Evolutionary conservation across 495 filamentous ascomycete genomes (phyloP).

Genomic region (Hypoxylon intermedium): DNA sequence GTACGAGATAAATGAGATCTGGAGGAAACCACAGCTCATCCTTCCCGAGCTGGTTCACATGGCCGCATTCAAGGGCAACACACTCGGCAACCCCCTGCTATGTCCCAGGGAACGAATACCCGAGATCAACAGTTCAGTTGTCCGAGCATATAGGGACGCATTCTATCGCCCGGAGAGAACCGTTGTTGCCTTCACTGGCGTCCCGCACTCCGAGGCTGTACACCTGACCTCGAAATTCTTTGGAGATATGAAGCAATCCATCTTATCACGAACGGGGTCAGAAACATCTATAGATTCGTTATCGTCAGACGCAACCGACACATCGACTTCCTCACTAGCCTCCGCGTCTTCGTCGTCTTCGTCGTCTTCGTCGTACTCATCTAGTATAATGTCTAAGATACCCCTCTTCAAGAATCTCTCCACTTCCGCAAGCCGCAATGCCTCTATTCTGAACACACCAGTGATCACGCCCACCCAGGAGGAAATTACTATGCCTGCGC

Average conservation of each 20-base stretch:
- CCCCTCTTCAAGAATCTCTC: conserved; percentile 94
- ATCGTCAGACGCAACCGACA: conserved; percentile 52
- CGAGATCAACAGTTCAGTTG: conserved; percentile 74
- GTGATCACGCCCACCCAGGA: conserved; percentile 54
- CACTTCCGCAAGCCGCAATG: conserved; percentile 67
- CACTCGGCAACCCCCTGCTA: conserved; percentile 88
- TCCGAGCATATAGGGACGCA: conserved; percentile 78
- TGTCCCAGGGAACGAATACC: conserved; percentile 85
- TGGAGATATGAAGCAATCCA: conserved; percentile 79
- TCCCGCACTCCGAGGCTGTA: conserved; percentile 82
- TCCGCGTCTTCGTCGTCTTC: conserved; percentile 54
- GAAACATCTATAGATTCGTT: conserved; percentile 56
- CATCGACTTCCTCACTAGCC: conserved; percentile 43
- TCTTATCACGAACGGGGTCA: conserved; percentile 63
- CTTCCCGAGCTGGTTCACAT: conserved; percentile 93
- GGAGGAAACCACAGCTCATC: conserved; percentile 96
- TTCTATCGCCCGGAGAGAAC: conserved; percentile 91
- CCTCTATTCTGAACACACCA: conserved; percentile 57
- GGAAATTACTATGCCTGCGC: conserved; percentile 70
- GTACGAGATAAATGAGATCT: conserved; percentile 97
- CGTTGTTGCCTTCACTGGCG: conserved; percentile 93
- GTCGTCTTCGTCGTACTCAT: conserved; percentile 51
- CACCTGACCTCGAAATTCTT: conserved; percentile 83
- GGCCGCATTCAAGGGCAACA: conserved; percentile 94
- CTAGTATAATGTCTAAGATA: conserved; percentile 78